These are phyloP conservation scores for Melastoma malabathricum DNA, from an alignment of 345 rosid genomes.

Conservation along the genomic window DNA sequence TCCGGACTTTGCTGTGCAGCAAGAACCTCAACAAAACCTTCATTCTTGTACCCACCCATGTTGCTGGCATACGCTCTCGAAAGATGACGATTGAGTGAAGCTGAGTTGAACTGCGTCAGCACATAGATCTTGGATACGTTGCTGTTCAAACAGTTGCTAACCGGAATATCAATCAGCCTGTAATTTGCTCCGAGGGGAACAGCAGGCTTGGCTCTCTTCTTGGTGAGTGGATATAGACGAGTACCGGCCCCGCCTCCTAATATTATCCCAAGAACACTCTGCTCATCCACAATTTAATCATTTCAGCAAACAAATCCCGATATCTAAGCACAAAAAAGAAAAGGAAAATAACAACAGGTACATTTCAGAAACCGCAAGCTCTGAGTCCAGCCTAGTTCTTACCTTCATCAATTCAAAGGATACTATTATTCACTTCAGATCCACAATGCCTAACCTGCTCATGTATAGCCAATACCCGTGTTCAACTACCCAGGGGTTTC, in stretches of 20 bases:
- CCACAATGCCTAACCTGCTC: too few species aligned
- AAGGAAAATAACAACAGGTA: neutral
- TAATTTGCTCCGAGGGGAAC: conserved; percentile 94
- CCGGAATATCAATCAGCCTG: conserved; percentile 88
- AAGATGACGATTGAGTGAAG: conserved; percentile 88
- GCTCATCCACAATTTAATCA: conserved; percentile 5
- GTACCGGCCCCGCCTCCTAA: conserved; percentile 99
- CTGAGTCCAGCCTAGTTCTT: too few species aligned
- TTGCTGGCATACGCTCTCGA: conserved; percentile 92
- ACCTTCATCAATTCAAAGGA: too few species aligned
- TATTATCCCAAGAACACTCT: conserved; percentile 92
- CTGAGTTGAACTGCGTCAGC: conserved; percentile 93
- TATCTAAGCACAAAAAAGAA: neutral
- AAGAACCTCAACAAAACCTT: conserved; percentile 97
- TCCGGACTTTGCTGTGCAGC: conserved; percentile 99
- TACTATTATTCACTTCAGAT: too few species aligned
- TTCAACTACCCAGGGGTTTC: too few species aligned
- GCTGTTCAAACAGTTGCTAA: conserved; percentile 93
- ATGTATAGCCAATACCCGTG: too few species aligned
- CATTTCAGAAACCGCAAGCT: neutral
- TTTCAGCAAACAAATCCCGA: conserved; percentile 2
- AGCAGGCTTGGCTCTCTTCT: conserved; percentile 97
- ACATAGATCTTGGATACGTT: conserved; percentile 86
- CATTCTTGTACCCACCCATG: conserved; percentile 96
- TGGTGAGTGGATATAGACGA: conserved; percentile 75